Evolutionary conservation across 2,329 filamentous ascomycete species (phyloP).

Genomic region (Apiospora saccharicola): DNA sequence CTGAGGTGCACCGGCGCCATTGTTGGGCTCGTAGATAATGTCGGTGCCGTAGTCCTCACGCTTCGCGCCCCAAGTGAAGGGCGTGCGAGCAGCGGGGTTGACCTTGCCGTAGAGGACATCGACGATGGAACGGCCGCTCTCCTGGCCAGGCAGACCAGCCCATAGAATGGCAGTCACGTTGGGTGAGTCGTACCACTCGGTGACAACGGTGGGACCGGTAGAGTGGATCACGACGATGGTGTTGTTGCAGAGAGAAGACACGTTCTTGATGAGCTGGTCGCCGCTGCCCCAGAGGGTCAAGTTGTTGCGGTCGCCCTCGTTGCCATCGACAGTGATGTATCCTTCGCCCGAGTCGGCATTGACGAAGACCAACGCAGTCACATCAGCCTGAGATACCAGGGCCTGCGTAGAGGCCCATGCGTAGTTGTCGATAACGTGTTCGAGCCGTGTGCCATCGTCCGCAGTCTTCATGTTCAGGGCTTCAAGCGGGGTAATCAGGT

Average conservation of each 20-base stretch:
- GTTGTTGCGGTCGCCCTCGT: slow-evolving; percentile 90
- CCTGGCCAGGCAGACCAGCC: slow-evolving; percentile 83
- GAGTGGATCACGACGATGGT: slow-evolving; percentile 93
- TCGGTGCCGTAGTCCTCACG: slow-evolving; percentile 73
- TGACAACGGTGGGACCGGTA: slow-evolving; percentile 78
- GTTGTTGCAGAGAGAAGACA: slow-evolving; percentile 81
- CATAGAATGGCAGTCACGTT: slow-evolving; percentile 87
- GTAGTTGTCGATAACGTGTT: slow-evolving; percentile 73
- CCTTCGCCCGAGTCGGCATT: slow-evolving; percentile 89
- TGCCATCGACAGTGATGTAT: slow-evolving; percentile 82
- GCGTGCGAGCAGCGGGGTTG: slow-evolving; percentile 78
- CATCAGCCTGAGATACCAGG: slow-evolving; percentile 68
- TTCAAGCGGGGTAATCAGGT: slow-evolving; percentile 76
- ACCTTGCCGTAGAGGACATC: slow-evolving; percentile 85
- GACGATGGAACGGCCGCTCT: slow-evolving; percentile 79
- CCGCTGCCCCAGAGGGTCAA: slow-evolving; percentile 87
- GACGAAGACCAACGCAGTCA: slow-evolving; percentile 84
- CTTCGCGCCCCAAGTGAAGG: slow-evolving; percentile 80
- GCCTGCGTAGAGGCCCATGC: slow-evolving; percentile 66
- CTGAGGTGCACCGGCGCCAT: slow-evolving; percentile 71
- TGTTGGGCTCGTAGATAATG: slow-evolving; percentile 73
- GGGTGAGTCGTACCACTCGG: slow-evolving; percentile 75
- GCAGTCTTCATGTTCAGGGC: slow-evolving; percentile 71
- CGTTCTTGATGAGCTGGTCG: slow-evolving; percentile 81
- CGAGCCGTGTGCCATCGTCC: slow-evolving; percentile 64